Evolutionary conservation across 2,329 filamentous ascomycete species (phyloP).

Genomic region (Fusarium fracticaudum): DNA sequence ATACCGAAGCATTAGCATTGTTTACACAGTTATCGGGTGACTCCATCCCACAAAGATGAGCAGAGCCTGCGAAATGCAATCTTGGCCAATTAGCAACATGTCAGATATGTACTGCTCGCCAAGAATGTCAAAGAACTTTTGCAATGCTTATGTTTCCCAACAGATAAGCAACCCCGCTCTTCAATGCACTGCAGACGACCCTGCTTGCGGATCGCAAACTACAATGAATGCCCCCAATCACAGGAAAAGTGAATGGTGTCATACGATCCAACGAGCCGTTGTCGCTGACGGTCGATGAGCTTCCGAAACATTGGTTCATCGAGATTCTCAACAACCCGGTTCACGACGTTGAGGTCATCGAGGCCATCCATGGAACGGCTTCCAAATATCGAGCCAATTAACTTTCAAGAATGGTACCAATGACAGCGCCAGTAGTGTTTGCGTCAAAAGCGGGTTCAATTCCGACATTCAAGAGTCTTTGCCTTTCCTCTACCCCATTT

Average conservation of each 20-base stretch:
- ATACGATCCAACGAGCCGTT: slow-evolving; percentile 1
- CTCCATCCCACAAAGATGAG: not conserved
- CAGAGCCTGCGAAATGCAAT: fast-evolving
- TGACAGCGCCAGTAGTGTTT: not conserved
- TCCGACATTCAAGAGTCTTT: not conserved
- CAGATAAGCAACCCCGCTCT: not conserved
- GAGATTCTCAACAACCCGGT: not conserved
- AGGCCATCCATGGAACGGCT: slow-evolving; percentile 13
- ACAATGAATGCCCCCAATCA: not conserved
- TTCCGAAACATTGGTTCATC: not conserved
- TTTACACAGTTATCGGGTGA: not conserved
- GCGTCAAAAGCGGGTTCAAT: slow-evolving; percentile 20
- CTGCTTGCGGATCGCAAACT: fast-evolving
- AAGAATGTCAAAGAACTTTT: not conserved
- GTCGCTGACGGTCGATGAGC: not conserved
- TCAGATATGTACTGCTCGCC: not conserved
- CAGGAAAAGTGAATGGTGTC: not conserved
- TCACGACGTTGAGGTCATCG: not conserved
- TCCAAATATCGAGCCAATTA: not conserved
- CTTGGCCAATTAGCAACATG: no score
- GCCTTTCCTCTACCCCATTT: not conserved
- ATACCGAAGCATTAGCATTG: not conserved
- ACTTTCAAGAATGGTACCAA: not conserved
- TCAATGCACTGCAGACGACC: fast-evolving
- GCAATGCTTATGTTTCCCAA: not conserved